Base-by-base conservation (phyloP, 345 rosid genomes). In the Litchi chinensis region DNA sequence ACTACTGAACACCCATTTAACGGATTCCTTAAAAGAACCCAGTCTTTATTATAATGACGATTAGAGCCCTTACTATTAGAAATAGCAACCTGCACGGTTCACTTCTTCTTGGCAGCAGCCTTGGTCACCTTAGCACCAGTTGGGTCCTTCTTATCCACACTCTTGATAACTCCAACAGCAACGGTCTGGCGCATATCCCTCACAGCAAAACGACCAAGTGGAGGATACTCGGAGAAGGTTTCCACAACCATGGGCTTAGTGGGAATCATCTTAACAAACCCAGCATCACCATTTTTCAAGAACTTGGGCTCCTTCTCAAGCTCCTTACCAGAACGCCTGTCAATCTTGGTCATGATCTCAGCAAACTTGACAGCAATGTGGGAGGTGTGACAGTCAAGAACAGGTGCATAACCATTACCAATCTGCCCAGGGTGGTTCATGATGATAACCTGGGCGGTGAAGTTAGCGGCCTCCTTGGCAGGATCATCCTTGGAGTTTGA, bases 391-490 rank as follows among this genome's bases (percentile, higher is more conserved):
- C 97, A 93, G 54, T 93, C 98, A 0, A 93, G 92, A 0, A 92
- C 98, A 0, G 98, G 98, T 16, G 98, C 98, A 57, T 93, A 92
- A 0, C 98, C 98, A 1, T 89, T 93, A 70, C 98, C 98, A 6
- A 93, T 93, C 86, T 93, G 98, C 0, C 98, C 98, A 8, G 98
- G 98, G 84, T 93, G 98, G 83, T 93, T 93, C 96, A 93, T 93
- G 91, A 93, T 93, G 76, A 93, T 93, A 39, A 93, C 98, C 37
- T 93, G 98, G 69, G 98, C 76, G 19, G 96, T 91, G 88, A 93
- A 93, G 85, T 64, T 90, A 10, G 93, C 93, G 0, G 98, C 96
- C 11, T 82, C 98, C 89, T 80, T 91, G 48, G 97, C 91, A 3
- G 95, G 97, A 79, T 93, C 97, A 18, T 93, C 97, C 90, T 93